phyloP scores from a whole-genome alignment of 225 moss, liverwort and hornwort species.

The Takakia lepidozioides region DNA sequence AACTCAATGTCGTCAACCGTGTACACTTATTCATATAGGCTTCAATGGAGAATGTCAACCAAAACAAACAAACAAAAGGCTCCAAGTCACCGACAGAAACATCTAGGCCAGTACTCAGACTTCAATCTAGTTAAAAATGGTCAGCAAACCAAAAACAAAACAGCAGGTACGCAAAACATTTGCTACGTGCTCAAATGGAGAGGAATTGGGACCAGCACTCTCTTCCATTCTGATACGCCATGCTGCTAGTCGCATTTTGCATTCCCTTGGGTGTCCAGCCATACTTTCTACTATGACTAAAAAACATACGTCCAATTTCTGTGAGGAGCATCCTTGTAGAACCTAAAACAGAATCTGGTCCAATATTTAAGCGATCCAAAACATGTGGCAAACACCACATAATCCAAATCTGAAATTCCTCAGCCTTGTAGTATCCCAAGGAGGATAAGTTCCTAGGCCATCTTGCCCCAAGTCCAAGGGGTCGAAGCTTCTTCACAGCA shows the following conservation, averaged over 20 bases:
- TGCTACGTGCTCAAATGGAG: background rate
- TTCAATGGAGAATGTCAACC: too few species aligned
- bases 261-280: background rate
- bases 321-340: background rate
- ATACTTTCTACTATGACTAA: background rate
- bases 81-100: too few species aligned
- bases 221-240: too few species aligned
- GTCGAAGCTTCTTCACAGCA: background rate
- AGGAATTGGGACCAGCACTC: background rate
- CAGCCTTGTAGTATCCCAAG: background rate
- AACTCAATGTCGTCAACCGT: too few species aligned
- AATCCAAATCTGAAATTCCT: background rate
- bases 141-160: too few species aligned
- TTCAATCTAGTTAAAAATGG: too few species aligned
- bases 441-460: background rate
- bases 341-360: background rate
- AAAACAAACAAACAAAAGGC: too few species aligned
- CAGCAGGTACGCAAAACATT: too few species aligned
- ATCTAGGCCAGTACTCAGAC: too few species aligned
- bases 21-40: too few species aligned
- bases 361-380: background rate
- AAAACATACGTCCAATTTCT: background rate
- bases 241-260: background rate
- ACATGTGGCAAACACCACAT: background rate
- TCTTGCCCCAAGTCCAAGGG: background rate